These are phyloP conservation scores for Pythium angustatum DNA, from an alignment of 352 stramenopile genomes.

Conservation along the genomic window DNA sequence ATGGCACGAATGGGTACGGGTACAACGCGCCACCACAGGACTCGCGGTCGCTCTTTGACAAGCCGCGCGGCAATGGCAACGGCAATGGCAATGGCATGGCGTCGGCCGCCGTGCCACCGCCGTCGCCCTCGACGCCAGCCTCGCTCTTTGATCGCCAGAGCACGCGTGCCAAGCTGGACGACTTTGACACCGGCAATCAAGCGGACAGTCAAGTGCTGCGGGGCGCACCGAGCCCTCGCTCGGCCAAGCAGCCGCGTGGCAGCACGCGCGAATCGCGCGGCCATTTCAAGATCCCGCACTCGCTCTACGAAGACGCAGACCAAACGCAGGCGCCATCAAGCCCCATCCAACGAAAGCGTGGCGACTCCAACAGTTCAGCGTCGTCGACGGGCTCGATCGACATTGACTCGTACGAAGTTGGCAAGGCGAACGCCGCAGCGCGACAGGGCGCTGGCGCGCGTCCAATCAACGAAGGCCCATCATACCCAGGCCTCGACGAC, in stretches of 20 bases:
- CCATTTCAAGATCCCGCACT: slow-evolving; percentile 34
- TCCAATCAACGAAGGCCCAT: slow-evolving; percentile 6
- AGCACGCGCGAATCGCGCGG: slow-evolving; percentile 22
- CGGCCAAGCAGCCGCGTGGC: slow-evolving; percentile 9
- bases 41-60: slow-evolving; percentile 18
- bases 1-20: slow-evolving; percentile 5
- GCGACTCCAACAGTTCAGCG: slow-evolving; percentile 55
- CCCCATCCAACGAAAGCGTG: slow-evolving; percentile 21
- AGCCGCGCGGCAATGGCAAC: slow-evolving; percentile 3
- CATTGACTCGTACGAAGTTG: slow-evolving; percentile 59
- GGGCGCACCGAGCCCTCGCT: slow-evolving; percentile 3
- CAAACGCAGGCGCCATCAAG: slow-evolving; percentile 2
- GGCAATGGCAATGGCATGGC: background rate
- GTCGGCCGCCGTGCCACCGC: background rate
- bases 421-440: slow-evolving; percentile 10
- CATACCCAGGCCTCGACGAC: slow-evolving; percentile 6
- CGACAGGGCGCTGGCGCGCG: background rate
- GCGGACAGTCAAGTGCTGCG: background rate
- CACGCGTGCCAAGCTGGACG: slow-evolving; percentile 16
- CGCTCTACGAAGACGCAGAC: slow-evolving; percentile 29
- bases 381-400: slow-evolving; percentile 73
- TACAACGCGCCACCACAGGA: slow-evolving; percentile 8
- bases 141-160: slow-evolving; percentile 70
- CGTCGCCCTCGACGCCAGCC: slow-evolving; percentile 25
- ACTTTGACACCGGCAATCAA: slow-evolving; percentile 5